These are phyloP conservation scores for Penicillium occitanis DNA, from an alignment of 2,329 filamentous ascomycete species.

Conservation along the genomic window DNA sequence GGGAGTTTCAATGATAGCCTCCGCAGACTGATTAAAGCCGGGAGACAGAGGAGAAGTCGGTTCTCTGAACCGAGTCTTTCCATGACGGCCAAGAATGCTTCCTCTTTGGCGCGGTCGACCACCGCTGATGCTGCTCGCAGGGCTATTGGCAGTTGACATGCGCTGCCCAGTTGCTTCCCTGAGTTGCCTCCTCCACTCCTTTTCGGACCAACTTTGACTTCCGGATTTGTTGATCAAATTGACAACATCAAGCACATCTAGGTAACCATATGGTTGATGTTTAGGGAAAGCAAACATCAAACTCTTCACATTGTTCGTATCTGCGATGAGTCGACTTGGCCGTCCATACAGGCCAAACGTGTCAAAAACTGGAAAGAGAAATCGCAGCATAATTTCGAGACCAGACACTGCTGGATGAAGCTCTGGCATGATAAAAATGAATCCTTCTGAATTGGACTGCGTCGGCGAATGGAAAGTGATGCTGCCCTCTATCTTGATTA, in stretches of 20 bases:
- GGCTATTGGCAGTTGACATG: conserved; percentile 39
- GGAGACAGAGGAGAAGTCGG: conserved; percentile 26
- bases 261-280: conserved; percentile 80
- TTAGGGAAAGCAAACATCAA: conserved; percentile 98
- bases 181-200: conserved; percentile 83
- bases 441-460: conserved; percentile 79
- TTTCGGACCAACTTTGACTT: conserved; percentile 75
- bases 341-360: conserved; percentile 89
- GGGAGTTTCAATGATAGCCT: conserved; percentile 36
- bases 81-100: conserved; percentile 37
- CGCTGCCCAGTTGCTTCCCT: conserved; percentile 76
- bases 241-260: conserved; percentile 84
- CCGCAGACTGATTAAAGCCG: conserved; percentile 38
- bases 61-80: conserved; percentile 36
- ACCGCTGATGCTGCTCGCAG: conserved; percentile 57
- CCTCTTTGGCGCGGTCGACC: conserved; percentile 48
- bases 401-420: conserved; percentile 86
- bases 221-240: conserved; percentile 75
- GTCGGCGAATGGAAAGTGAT: conserved; percentile 83
- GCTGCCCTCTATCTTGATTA: conserved; percentile 89
- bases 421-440: conserved; percentile 98
- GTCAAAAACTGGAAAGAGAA: conserved; percentile 91
- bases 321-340: conserved; percentile 80
- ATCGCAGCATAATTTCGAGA: conserved; percentile 92
- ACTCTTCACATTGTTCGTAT: conserved; percentile 79